phyloP scores from a whole-genome alignment of 805 yeast species.

The Suhomyces sp. region DNA sequence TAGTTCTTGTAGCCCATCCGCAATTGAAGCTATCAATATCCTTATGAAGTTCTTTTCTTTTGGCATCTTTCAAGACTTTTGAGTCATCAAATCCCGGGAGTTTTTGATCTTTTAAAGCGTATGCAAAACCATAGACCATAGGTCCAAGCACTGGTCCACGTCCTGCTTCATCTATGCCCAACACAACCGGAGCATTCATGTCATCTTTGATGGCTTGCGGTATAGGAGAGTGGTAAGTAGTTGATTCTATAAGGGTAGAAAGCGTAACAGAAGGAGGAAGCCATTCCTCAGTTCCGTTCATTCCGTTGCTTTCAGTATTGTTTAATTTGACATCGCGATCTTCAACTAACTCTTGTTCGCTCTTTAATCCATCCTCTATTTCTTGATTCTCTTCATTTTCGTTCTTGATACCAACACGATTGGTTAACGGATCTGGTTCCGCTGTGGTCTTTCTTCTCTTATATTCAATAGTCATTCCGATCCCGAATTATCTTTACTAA shows the following conservation, averaged over 20 bases:
- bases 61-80: constrained; percentile 73
- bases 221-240: constrained; percentile 50
- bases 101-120: constrained; percentile 54
- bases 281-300: constrained; percentile 29
- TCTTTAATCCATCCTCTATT: no score
- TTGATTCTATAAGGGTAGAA: constrained; percentile 34
- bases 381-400: no score
- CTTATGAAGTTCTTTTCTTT: constrained; percentile 66
- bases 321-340: no score
- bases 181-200: constrained; percentile 44
- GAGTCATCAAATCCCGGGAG: constrained; percentile 90
- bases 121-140: constrained; percentile 93
- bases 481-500: no score
- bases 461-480: no score
- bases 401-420: no score
- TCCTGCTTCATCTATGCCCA: constrained; percentile 99
- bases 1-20: constrained; percentile 85
- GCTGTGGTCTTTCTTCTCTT: no score
- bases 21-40: constrained; percentile 49
- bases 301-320: no score
- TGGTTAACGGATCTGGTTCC: no score
- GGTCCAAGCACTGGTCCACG: constrained; percentile 98
- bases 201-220: constrained; percentile 40
- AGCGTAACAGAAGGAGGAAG: constrained; percentile 33
- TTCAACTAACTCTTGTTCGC: no score